Base-by-base conservation (phyloP, 352 stramenopile species). In the Peronospora tabacina region DNA sequence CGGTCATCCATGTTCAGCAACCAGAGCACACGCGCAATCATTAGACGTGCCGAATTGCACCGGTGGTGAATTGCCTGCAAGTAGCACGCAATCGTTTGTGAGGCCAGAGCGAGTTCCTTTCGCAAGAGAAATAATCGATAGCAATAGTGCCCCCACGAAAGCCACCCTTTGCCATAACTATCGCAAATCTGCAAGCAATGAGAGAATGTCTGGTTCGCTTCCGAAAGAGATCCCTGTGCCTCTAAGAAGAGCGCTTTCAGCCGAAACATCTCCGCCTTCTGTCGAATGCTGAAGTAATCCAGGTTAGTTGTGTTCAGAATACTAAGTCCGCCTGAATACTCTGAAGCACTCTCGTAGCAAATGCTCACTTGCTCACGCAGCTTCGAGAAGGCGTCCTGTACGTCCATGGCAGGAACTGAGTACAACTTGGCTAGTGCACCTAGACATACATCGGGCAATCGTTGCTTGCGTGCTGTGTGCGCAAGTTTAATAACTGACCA, bases 251-350 rank as follows among this genome's bases (percentile, higher is more conserved):
- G 63, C 3, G 74, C 88, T 50, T 96, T 96, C 24, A 97, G 56
- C 12, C 90, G 84, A 53, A 96, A 95, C 75, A 96, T 90, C 51
- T 96, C 86, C 10, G 87, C 86, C 50, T 96, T 96, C 51, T 97
- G 90, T 6, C 90, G 66, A 11, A 90, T 55, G 36, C 82, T 89
- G 55, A 97, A 97, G 54, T 95, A 95, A 58, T 96, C 87, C 16
- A 97, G 62, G 44, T 97, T 96, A 24, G 85, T 97, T 46, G 94
- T 95, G 63, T 97, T 95, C 39, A 97, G 68, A 44, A 97, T 93
- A 43, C 82, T 90, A 38, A 97, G 49, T 10, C 90, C 90, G 5
- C 82, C 85, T 1, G 75, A 74, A 62, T 91, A 90, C 52, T 96
- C 82, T 10, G 69, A 89, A 26, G 83, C 80, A 55, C 78, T 93